These are phyloP conservation scores for Vachellia pachyceras DNA, from an alignment of 306 rosid species.

Conservation along the genomic window DNA sequence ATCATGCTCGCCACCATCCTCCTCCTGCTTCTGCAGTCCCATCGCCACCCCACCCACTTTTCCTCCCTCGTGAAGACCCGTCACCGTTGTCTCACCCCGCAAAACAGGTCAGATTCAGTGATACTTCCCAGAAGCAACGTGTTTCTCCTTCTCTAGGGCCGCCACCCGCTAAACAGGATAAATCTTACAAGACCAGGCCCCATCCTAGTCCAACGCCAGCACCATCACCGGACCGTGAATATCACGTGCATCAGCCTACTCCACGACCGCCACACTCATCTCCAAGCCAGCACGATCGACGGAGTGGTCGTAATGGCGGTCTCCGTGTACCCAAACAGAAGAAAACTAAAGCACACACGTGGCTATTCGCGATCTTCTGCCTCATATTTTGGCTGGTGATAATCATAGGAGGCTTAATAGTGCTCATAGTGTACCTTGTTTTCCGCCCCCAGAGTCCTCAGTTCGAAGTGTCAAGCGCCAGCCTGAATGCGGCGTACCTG, in stretches of 20 bases:
- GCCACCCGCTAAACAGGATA: background rate
- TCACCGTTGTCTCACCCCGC: background rate
- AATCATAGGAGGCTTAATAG: conserved; percentile 74
- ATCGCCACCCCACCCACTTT: conserved; percentile 12
- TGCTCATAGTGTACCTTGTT: conserved; percentile 81
- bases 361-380: conserved; percentile 71
- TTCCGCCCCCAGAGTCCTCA: conserved; percentile 80
- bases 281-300: background rate
- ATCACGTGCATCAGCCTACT: background rate
- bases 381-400: conserved; percentile 78
- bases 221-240: conserved; percentile 9
- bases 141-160: background rate
- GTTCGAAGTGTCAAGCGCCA: conserved; percentile 67
- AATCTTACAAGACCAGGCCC: conserved; percentile 16
- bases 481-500: conserved; percentile 85
- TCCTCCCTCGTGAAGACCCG: background rate
- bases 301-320: background rate
- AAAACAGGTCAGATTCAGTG: background rate
- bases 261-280: background rate
- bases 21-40: conserved; percentile 7
- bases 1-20: conserved; percentile 4
- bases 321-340: conserved; percentile 27
- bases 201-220: background rate
- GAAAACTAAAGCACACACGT: conserved; percentile 48
- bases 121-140: background rate